Evolutionary conservation across 441 rosid species (phyloP).

Genomic region (Erodium texanum): DNA sequence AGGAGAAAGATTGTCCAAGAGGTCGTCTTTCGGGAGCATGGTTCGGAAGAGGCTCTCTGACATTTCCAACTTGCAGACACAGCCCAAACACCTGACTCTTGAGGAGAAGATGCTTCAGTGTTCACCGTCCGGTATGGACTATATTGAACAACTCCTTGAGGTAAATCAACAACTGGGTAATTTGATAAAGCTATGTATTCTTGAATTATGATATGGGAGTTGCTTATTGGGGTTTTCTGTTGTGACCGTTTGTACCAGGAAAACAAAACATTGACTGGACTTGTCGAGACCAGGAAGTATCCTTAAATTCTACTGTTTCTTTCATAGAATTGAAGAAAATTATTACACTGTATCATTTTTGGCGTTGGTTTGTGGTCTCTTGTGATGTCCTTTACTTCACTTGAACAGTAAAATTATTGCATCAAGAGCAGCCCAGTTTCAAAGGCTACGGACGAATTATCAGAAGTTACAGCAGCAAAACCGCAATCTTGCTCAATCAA

Average conservation of each 20-base stretch:
- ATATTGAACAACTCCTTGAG: slow-evolving; percentile 46
- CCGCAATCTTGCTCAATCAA: slow-evolving; percentile 54
- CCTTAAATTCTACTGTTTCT: slow-evolving; percentile 21
- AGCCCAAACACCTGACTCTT: slow-evolving; percentile 19
- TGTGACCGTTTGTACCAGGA: slow-evolving; percentile 33
- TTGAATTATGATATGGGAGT: not conserved
- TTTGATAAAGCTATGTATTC: not conserved
- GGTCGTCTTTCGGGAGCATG: slow-evolving; percentile 44
- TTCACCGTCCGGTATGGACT: slow-evolving; percentile 23
- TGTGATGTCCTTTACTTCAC: slow-evolving; percentile 28
- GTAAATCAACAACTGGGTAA: slow-evolving; percentile 19
- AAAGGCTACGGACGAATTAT: slow-evolving; percentile 31
- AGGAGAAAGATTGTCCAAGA: slow-evolving; percentile 47
- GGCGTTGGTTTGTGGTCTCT: too few species aligned
- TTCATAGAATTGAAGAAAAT: too few species aligned
- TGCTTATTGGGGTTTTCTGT: not conserved
- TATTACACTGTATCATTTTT: too few species aligned
- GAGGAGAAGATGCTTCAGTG: slow-evolving; percentile 19
- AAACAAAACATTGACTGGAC: slow-evolving; percentile 45
- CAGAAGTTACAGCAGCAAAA: slow-evolving; percentile 61
- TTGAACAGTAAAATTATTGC: slow-evolving; percentile 46
- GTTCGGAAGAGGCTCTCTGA: slow-evolving; percentile 55
- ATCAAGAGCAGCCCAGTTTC: slow-evolving; percentile 40
- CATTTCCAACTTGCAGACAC: slow-evolving; percentile 55
- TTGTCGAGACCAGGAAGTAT: slow-evolving; percentile 70